Conservation (phyloP, 2,329 filamentous ascomycete genomes). For the Alternaria brassicicola region DNA sequence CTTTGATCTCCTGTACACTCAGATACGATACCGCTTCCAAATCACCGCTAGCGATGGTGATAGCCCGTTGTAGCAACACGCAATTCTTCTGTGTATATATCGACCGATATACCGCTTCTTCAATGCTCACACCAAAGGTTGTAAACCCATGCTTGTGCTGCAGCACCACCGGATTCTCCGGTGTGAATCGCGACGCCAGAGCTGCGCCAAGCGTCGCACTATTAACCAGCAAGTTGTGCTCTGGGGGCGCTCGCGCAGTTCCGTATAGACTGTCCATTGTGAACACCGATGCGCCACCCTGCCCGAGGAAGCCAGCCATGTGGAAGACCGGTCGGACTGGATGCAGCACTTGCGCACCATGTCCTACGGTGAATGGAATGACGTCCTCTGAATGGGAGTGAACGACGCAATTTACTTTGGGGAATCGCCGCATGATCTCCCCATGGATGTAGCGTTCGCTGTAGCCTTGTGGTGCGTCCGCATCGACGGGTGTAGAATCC, state of each 20-base stretch:
- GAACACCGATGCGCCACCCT: conserved; percentile 16
- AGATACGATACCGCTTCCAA: conserved; percentile 33
- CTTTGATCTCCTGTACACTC: conserved; percentile 46
- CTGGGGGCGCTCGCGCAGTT: conserved; percentile 26
- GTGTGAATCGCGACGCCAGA: conserved; percentile 25
- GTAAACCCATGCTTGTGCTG: conserved; percentile 56
- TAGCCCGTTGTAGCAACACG: conserved; percentile 44
- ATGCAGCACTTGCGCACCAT: conserved; percentile 17
- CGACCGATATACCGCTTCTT: conserved; percentile 51
- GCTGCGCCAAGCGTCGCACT: conserved; percentile 26
- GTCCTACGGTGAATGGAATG: conserved; percentile 48
- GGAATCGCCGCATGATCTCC: conserved; percentile 48
- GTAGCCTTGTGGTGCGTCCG: conserved; percentile 47
- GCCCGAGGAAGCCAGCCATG: conserved; percentile 51
- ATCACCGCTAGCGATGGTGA: conserved; percentile 38
- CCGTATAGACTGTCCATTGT: conserved; percentile 22
- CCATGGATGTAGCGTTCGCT: conserved; percentile 54
- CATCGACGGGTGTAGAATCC: conserved; percentile 52
- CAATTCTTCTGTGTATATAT: conserved; percentile 49
- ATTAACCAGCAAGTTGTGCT: conserved; percentile 38
- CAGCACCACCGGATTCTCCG: conserved; percentile 36
- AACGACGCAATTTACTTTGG: conserved; percentile 49
- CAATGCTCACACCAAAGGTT: conserved; percentile 44
- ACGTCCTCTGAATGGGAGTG: conserved; percentile 51
- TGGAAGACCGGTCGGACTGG: conserved; percentile 43